phyloP scores from a whole-genome alignment of 129 eudicot species.

The Silybum marianum region DNA sequence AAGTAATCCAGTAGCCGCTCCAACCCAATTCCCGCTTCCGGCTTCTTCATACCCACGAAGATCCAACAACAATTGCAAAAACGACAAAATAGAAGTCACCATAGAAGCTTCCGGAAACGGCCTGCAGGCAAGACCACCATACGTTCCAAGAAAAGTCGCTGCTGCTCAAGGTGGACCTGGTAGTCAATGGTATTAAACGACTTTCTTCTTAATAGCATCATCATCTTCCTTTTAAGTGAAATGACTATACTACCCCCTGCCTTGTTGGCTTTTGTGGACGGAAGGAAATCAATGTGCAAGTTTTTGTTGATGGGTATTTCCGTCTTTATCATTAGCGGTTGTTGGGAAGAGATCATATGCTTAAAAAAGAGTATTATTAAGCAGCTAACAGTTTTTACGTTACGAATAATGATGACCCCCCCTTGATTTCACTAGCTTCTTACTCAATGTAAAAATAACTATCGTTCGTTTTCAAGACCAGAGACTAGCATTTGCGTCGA shows the following conservation, averaged over 20 bases:
- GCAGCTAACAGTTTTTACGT: conserved; percentile 22
- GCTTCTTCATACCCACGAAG: conserved; percentile 71
- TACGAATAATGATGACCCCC: conserved; percentile 15
- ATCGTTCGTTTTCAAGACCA: conserved; percentile 21
- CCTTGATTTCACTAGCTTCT: conserved; percentile 33
- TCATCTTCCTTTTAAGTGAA: not conserved
- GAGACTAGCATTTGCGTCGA: conserved; percentile 23
- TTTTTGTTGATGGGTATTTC: conserved; percentile 15
- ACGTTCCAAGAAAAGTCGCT: conserved; percentile 74
- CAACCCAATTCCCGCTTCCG: conserved; percentile 70
- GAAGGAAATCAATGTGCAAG: not conserved
- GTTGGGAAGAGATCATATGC: conserved; percentile 23
- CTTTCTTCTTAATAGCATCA: not conserved
- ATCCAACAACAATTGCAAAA: conserved; percentile 57
- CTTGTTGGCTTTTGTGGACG: not conserved
- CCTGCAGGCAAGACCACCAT: conserved; percentile 80
- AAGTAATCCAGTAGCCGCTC: conserved; percentile 60
- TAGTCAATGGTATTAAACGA: conserved; percentile 73
- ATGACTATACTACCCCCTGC: conserved; percentile 11
- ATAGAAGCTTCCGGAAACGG: conserved; percentile 63
- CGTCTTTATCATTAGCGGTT: not conserved
- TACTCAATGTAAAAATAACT: conserved; percentile 41
- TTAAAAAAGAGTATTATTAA: conserved; percentile 25
- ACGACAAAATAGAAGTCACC: conserved; percentile 57
- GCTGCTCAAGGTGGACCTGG: conserved; percentile 85